These are phyloP conservation scores for Monilinia fructigena DNA, from an alignment of 2,329 filamentous ascomycete genomes.

Conservation along the genomic window DNA sequence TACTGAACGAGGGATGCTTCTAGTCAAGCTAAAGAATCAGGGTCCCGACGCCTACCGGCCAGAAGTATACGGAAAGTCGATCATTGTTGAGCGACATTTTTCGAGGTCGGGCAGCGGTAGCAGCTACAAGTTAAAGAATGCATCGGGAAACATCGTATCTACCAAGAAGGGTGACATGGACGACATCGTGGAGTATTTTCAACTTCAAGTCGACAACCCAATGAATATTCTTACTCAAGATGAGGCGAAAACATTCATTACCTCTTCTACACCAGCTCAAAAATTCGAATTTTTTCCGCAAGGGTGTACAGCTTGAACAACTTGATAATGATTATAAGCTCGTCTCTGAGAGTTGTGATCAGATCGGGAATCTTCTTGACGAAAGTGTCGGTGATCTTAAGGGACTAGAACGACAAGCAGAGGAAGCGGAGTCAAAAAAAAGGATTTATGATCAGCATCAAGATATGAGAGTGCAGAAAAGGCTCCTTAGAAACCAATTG, in stretches of 20 bases:
- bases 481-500: conserved; percentile 62
- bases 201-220: conserved; percentile 92
- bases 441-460: conserved; percentile 66
- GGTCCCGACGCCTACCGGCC: conserved; percentile 81
- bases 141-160: conserved; percentile 68
- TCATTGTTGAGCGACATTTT: conserved; percentile 90
- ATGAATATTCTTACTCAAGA: conserved; percentile 96
- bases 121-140: conserved; percentile 83
- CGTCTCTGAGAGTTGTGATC: conserved; percentile 75
- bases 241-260: conserved; percentile 89
- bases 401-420: conserved; percentile 54
- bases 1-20: conserved; percentile 69
- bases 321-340: conserved; percentile 88
- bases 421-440: conserved; percentile 63
- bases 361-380: conserved; percentile 62
- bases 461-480: conserved; percentile 60
- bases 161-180: conserved; percentile 85
- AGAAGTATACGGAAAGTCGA: conserved; percentile 78
- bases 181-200: conserved; percentile 90
- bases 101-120: conserved; percentile 64
- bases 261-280: conserved; percentile 73
- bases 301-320: conserved; percentile 89
- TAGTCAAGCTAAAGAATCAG: conserved; percentile 87
- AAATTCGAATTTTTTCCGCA: conserved; percentile 96
- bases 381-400: conserved; percentile 63